Percentiles rank a stretch among this genome's conserved stretches.
Conservation (phyloP, 2,329 filamentous ascomycete species). For the Arthrobotrys conoides region DNA sequence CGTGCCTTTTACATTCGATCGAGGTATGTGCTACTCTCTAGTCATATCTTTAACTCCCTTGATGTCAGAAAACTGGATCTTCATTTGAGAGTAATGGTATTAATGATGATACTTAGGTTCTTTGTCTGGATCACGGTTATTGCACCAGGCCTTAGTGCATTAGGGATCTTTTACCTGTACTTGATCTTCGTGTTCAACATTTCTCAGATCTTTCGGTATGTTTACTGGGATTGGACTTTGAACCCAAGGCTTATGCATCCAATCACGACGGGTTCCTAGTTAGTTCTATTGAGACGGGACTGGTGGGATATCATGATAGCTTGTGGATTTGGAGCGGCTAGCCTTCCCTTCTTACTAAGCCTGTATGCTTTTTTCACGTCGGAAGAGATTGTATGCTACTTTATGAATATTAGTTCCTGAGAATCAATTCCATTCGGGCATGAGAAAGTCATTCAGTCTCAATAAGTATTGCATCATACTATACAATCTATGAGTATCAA, state of each 20-base stretch:
- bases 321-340: not conserved
- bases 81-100: not conserved
- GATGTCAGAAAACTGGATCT: not conserved
- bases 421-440: too few relatives aligned
- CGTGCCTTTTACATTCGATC: not conserved
- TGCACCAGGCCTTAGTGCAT: not conserved
- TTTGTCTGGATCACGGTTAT: not conserved
- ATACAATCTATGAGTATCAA: too few relatives aligned
- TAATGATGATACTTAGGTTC: not conserved
- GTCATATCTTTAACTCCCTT: not conserved
- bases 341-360: not conserved
- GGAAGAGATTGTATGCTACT: too few relatives aligned
- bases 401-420: too few relatives aligned
- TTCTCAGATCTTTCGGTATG: not conserved
- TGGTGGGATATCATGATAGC: not conserved
- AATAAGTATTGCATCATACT: too few relatives aligned
- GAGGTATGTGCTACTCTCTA: not conserved
- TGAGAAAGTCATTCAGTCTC: too few relatives aligned
- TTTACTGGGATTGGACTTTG: conserved; percentile 25
- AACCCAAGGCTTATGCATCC: not conserved
- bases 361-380: too few relatives aligned
- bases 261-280: not conserved
- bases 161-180: not conserved
- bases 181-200: not conserved
- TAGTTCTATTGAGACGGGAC: not conserved